Evolutionary conservation across 2,329 filamentous ascomycete species (phyloP), one percentile per base, ranked within the genome.

Genomic region (Bipolaris victoriae): DNA sequence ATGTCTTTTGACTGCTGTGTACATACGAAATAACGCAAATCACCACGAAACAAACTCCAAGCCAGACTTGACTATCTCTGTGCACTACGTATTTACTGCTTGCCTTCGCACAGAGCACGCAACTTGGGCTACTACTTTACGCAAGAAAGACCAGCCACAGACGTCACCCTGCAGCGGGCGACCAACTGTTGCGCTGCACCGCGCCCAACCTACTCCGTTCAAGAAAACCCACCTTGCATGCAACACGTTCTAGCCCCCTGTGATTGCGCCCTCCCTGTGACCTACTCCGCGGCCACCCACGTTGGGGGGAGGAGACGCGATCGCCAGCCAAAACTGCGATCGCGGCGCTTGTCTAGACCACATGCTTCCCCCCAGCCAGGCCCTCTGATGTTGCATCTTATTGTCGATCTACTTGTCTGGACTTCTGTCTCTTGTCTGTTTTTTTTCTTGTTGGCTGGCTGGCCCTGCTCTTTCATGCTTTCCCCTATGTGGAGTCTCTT

Each of bases 151-250:
- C 13, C 48, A 26, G 37, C 48, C 48, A 50, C 37, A 31, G 26
- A 52, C 49, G 49, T 52, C 49, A 52, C 20, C 5, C 4, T n/a
- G 49, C 49, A 52, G 49, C 39, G 49, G 49, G 52, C 9, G 39
- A 46, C 59, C 50, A 53, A 50, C 49, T 43, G 50, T 54, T 49
- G 35, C 46, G 46, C 46, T 49, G 46, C 35, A 33, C 26, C 9
- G 7, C 35, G 49, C 55, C 22, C 44, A 39, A 49, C 20, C 22
- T 22, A 10, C 46, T 49, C 33, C 9, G 22, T 37, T 29, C 18
- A 31, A 31, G 7, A 31, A 31, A 31, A 31, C 29, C 29, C 10
- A 31, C 44, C 29, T 18, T 24, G 9, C 31, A n/a, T 22, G 3
- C 31, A 11, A 3, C 35, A 9, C 13, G 46, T 37, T 49, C 35